Evolutionary conservation across 2,329 filamentous ascomycete species (phyloP).

Genomic region (Corynespora cassiicola): DNA sequence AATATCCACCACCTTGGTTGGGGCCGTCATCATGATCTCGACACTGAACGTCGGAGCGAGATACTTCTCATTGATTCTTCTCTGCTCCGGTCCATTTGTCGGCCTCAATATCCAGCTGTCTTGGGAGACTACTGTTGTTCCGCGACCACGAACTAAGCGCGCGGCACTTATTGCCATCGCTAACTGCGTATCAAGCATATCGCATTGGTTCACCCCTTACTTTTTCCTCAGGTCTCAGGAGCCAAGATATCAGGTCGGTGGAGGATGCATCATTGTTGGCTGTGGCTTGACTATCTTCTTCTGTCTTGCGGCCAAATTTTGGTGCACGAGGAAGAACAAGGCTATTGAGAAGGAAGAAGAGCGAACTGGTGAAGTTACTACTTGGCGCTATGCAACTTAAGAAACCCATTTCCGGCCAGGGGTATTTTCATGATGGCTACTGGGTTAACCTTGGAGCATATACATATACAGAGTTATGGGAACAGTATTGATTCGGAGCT

Average conservation of each 20-base stretch:
- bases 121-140: slow-evolving; percentile 49
- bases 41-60: slow-evolving; percentile 37
- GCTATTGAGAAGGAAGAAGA: slow-evolving; percentile 12
- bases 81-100: slow-evolving; percentile 40
- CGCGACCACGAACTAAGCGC: slow-evolving; percentile 44
- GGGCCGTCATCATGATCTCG: slow-evolving; percentile 34
- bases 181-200: slow-evolving; percentile 33
- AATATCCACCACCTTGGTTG: slow-evolving; percentile 13
- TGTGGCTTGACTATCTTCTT: slow-evolving; percentile 12
- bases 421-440: too few relatives aligned
- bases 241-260: slow-evolving; percentile 1
- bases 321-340: slow-evolving; percentile 10
- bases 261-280: slow-evolving; percentile 10
- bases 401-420: too few relatives aligned
- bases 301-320: slow-evolving; percentile 10
- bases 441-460: too few relatives aligned
- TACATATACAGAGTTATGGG: too few relatives aligned
- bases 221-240: slow-evolving; percentile 1
- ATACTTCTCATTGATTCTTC: slow-evolving; percentile 39
- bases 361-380: slow-evolving; percentile 11
- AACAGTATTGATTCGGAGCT: too few relatives aligned
- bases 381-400: slow-evolving; percentile 7
- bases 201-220: slow-evolving; percentile 1
- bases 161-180: slow-evolving; percentile 49
- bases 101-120: slow-evolving; percentile 48